Conservation (phyloP, 2,329 filamentous ascomycete genomes). For the Dissoconium aciculare region DNA sequence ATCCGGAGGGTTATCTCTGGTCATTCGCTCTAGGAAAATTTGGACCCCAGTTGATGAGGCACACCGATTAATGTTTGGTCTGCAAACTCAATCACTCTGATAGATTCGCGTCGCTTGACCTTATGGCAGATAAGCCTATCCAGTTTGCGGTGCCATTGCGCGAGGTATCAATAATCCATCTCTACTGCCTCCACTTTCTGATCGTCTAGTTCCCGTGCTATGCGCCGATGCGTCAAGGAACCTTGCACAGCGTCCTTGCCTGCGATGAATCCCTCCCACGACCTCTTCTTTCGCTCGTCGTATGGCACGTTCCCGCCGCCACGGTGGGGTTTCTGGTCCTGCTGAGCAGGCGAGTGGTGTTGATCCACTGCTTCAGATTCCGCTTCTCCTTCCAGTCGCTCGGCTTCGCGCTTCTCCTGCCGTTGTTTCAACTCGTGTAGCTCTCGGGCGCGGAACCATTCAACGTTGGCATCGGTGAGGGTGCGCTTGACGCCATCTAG, state of each 20-base stretch:
- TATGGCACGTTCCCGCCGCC: slow-evolving; percentile 17
- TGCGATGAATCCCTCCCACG: slow-evolving; percentile 24
- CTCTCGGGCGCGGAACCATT: slow-evolving; percentile 81
- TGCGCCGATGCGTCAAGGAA: slow-evolving; percentile 30
- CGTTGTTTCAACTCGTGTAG: slow-evolving; percentile 54
- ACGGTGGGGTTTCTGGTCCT: slow-evolving; percentile 7
- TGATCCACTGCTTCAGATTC: slow-evolving; percentile 1
- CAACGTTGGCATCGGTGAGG: slow-evolving; percentile 78
- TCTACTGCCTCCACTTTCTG: slow-evolving; percentile 26
- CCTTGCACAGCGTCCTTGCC: slow-evolving; percentile 24
- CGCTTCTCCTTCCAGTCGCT: slow-evolving; percentile 6
- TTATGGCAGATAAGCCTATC: not conserved
- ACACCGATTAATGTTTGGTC: too few species aligned
- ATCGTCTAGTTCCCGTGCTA: slow-evolving; percentile 31
- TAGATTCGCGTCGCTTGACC: too few species aligned
- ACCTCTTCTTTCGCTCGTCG: slow-evolving; percentile 21
- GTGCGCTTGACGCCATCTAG: slow-evolving; percentile 75
- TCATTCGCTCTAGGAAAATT: too few species aligned
- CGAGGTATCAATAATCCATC: slow-evolving; percentile 32
- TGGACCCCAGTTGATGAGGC: too few species aligned
- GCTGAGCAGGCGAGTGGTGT: not conserved
- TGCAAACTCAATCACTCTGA: too few species aligned
- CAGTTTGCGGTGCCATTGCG: not conserved
- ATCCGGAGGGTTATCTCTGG: too few species aligned
- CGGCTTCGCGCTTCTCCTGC: slow-evolving; percentile 8